Conservation (phyloP, 495 filamentous ascomycete genomes). For the Aspergillus steynii region DNA sequence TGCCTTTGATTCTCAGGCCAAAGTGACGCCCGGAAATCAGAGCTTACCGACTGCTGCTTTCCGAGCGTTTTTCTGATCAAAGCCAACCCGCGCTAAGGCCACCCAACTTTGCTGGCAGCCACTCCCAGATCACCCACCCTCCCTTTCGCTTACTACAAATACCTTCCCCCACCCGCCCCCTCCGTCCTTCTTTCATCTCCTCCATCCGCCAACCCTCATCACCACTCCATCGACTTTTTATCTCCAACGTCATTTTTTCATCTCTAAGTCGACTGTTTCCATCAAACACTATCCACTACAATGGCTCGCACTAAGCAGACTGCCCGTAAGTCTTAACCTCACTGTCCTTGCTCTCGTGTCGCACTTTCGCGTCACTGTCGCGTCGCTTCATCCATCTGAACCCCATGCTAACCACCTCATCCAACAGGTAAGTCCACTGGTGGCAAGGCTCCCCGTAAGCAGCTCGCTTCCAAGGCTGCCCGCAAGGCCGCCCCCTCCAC, state of each 20-base stretch:
- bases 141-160: conserved; percentile 47
- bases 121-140: conserved; percentile 45
- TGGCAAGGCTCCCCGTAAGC: conserved; percentile 99
- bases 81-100: conserved; percentile 26
- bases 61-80: conserved; percentile 39
- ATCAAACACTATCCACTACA: conserved; percentile 51
- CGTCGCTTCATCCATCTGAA: conserved; percentile 22
- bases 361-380: conserved; percentile 26
- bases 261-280: conserved; percentile 46
- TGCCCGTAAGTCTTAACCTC: conserved; percentile 71
- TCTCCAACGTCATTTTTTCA: conserved; percentile 50
- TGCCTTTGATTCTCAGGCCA: conserved; percentile 34
- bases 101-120: conserved; percentile 22
- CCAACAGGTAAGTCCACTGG: conserved; percentile 85
- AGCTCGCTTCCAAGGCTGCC: conserved; percentile 86
- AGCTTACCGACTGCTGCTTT: conserved; percentile 41
- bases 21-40: conserved; percentile 34
- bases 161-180: conserved; percentile 50
- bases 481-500: conserved; percentile 75
- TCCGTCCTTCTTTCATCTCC: conserved; percentile 51
- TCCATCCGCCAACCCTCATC: conserved; percentile 29
- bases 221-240: conserved; percentile 39
- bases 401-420: conserved; percentile 35
- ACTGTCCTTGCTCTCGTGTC: conserved; percentile 22
- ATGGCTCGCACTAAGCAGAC: conserved; percentile 99